phyloP scores from a whole-genome alignment of 192 early-diverging fungal species.

The Gamsiella multidivaricata region DNA sequence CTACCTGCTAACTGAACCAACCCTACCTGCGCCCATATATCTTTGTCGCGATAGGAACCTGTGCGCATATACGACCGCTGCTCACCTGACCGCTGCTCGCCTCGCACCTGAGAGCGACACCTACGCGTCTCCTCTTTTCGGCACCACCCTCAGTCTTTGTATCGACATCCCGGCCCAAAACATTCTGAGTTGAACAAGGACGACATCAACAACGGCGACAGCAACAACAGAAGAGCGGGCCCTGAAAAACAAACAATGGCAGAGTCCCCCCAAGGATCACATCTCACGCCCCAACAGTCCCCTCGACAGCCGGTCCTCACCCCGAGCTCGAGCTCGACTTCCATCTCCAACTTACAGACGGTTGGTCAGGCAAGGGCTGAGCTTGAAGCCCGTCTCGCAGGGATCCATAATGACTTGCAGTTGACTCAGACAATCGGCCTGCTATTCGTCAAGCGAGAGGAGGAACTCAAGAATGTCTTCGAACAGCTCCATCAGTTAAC shows the following conservation, averaged over 20 bases:
- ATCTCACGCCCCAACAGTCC: slow-evolving; percentile 12
- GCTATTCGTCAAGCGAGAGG: slow-evolving; percentile 47
- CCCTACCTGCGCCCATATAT: too few species aligned
- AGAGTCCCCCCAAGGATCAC: slow-evolving; percentile 20
- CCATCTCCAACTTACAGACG: slow-evolving; percentile 26
- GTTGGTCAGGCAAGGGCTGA: slow-evolving; percentile 40
- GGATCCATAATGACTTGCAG: slow-evolving; percentile 51
- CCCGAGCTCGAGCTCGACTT: slow-evolving; percentile 1
- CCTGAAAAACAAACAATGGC: slow-evolving; percentile 4
- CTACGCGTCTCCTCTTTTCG: too few species aligned
- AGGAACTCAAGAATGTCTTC: slow-evolving; percentile 45
- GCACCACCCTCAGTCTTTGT: too few species aligned
- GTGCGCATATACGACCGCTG: too few species aligned
- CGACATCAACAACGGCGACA: too few species aligned
- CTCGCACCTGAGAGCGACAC: too few species aligned
- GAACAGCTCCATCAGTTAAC: slow-evolving; percentile 35
- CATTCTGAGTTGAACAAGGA: too few species aligned
- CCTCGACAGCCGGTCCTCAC: slow-evolving; percentile 3
- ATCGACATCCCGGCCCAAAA: too few species aligned
- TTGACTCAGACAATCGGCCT: slow-evolving; percentile 46
- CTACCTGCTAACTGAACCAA: too few species aligned
- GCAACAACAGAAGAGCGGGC: neutral
- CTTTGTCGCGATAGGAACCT: too few species aligned
- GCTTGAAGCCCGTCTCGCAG: slow-evolving; percentile 33
- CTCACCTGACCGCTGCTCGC: too few species aligned